A percentile compares a stretch with the other conserved stretches of the same genome.
phyloP scores from a whole-genome alignment of 2,329 filamentous ascomycete genomes.

The Botrytis hyacinthi region DNA sequence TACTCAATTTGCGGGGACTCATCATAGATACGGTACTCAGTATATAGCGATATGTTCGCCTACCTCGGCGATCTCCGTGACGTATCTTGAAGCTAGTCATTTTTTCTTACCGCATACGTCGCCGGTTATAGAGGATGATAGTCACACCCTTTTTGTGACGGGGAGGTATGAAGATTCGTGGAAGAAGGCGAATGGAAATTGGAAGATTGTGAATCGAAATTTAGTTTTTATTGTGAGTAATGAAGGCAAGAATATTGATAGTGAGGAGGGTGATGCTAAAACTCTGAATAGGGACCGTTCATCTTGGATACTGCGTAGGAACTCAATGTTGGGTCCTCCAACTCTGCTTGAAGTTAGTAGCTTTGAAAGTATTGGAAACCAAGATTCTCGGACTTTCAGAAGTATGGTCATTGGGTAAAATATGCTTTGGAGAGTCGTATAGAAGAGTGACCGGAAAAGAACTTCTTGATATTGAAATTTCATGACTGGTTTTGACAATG shows the following conservation, averaged over 20 bases:
- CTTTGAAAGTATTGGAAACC: not conserved
- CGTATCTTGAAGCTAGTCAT: not conserved
- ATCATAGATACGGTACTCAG: slow-evolving; percentile 7
- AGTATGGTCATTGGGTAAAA: not conserved
- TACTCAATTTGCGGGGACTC: not conserved
- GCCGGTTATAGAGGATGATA: not conserved
- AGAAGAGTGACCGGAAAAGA: not conserved
- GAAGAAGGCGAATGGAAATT: not conserved
- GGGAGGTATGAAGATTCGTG: not conserved
- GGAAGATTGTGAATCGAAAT: slow-evolving; percentile 5
- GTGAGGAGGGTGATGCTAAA: not conserved
- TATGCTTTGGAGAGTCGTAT: not conserved
- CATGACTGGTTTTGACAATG: not conserved
- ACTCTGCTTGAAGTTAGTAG: not conserved
- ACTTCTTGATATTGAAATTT: not conserved
- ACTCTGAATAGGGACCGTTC: not conserved
- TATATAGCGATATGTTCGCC: not conserved
- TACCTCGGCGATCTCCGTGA: not conserved
- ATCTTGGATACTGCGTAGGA: not conserved
- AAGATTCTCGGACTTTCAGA: not conserved
- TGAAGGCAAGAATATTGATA: too few relatives aligned
- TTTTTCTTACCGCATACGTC: not conserved
- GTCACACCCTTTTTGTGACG: not conserved
- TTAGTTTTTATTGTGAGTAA: not conserved
- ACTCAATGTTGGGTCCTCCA: too few relatives aligned